phyloP scores from a whole-genome alignment of 2,329 filamentous ascomycete genomes.

The Dactylellina cionopaga region DNA sequence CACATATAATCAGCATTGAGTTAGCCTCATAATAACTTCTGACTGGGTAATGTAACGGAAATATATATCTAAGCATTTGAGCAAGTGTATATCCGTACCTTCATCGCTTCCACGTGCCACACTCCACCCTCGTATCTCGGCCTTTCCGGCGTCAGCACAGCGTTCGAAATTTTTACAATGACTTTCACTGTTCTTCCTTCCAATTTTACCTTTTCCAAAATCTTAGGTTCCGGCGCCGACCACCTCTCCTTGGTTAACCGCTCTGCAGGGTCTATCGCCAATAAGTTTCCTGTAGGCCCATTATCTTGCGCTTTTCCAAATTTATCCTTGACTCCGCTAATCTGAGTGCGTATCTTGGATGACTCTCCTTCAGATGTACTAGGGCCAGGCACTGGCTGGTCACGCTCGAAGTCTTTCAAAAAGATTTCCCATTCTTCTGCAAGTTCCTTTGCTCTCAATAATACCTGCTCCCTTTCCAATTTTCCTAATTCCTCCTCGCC shows the following conservation, averaged over 20 bases:
- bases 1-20: background rate
- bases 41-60: background rate
- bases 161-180: slow-evolving; percentile 71
- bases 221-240: background rate
- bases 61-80: background rate
- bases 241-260: background rate
- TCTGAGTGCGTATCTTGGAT: no score
- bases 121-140: slow-evolving; percentile 66
- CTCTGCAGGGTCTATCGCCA: background rate
- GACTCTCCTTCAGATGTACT: no score
- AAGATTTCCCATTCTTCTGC: background rate
- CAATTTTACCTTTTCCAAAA: background rate
- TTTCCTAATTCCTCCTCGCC: background rate
- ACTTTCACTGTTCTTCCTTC: slow-evolving; percentile 66
- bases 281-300: background rate
- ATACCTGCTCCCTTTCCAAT: background rate
- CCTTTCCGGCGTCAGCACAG: slow-evolving; percentile 68
- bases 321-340: no score
- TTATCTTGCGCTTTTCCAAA: background rate
- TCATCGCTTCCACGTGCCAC: slow-evolving; percentile 68
- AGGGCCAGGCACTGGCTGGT: no score
- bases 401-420: background rate
- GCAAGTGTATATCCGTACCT: background rate
- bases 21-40: no score
- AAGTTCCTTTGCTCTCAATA: background rate